A percentile compares a stretch with the other conserved stretches of the same genome.
These are phyloP conservation scores for Bertia moriformis DNA, from an alignment of 2,329 filamentous ascomycete species.

Conservation along the genomic window DNA sequence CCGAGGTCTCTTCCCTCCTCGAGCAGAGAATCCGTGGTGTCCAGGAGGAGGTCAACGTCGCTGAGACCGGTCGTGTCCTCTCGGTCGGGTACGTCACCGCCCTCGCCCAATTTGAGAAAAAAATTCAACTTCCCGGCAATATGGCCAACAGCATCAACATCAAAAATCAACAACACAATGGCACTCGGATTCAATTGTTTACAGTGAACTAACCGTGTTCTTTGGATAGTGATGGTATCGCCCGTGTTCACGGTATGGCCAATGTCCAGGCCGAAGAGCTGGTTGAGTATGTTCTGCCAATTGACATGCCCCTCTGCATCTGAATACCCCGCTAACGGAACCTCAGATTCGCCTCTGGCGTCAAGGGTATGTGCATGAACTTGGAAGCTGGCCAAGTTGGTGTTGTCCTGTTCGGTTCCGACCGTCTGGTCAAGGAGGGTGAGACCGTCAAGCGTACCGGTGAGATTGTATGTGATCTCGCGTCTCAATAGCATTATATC, in stretches of 20 bases:
- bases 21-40: slow-evolving; percentile 98
- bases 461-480: slow-evolving; percentile 89
- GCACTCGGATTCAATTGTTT: too few relatives aligned
- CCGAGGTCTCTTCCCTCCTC: slow-evolving; percentile 97
- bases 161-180: too few relatives aligned
- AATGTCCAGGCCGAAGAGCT: slow-evolving; percentile 99
- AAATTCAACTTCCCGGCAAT: neutral
- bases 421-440: slow-evolving; percentile 98
- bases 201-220: too few relatives aligned
- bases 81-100: slow-evolving; percentile 76
- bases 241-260: slow-evolving; percentile 98
- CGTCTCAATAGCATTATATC: neutral
- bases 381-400: slow-evolving; percentile 99
- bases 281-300: slow-evolving; percentile 67
- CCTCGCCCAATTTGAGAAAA: neutral
- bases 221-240: slow-evolving; percentile 98
- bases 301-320: slow-evolving; percentile 4
- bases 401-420: slow-evolving; percentile 99
- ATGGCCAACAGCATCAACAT: neutral
- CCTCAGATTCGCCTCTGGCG: slow-evolving; percentile 87
- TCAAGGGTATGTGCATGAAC: slow-evolving; percentile 99
- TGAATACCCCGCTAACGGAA: slow-evolving; percentile 9
- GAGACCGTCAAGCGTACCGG: slow-evolving; percentile 99
- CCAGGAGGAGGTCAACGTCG: slow-evolving; percentile 87
- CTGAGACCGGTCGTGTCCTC: slow-evolving; percentile 97